Base-by-base conservation (phyloP, 2,329 filamentous ascomycete species). In the Aaosphaeria pasadenensis region DNA sequence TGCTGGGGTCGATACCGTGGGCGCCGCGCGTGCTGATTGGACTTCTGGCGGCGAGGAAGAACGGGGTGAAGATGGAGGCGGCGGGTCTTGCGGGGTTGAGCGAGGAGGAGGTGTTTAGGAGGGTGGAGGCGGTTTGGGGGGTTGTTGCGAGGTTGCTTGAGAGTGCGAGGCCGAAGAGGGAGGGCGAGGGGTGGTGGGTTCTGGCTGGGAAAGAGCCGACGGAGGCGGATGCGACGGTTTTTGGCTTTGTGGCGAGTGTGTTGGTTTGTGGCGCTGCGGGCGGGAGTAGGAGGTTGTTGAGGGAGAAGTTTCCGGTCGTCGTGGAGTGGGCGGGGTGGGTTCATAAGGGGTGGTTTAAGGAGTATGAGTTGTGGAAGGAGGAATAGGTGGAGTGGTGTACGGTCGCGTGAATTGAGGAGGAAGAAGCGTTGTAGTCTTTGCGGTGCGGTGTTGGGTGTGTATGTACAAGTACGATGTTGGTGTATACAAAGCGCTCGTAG, bases 251-350 rank as follows among this genome's bases (percentile, higher is more conserved):
- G 33, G 67, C 71, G 11, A 77, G 76, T n/a, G 70, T 68, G 1
- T 61, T 86, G 51, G 58, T 82, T 3, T 79, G 75, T 52, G 69
- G 69, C 11, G 78, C 81, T 79, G 56, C 66, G 3, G 82, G 81
- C 0, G 71, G 71, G 11, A 77, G 77, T 4, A 70, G 66, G 45
- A 58, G 66, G 29, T 60, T 79, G 2, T 62, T 84, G 4, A 72
- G 66, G 7, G 71, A 63, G 48, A 60, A 63, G 2, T 78, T 77
- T 50, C 77, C 80, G 0, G 67, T 69, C 0, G 47, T 84, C 7
- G 36, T 80, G 7, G 79, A 83, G 3, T 86, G 85, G 63, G 81
- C 79, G 3, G 57, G 58, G 35, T 73, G 78, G 47, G 82, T 86
- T 39, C 81, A 84, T 57, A 64, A 74, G 42, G 49, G 52, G 4